Evolutionary conservation across 1,139 yeast species (phyloP).

Genomic region (Kurtzmaniella quercitrusa): DNA sequence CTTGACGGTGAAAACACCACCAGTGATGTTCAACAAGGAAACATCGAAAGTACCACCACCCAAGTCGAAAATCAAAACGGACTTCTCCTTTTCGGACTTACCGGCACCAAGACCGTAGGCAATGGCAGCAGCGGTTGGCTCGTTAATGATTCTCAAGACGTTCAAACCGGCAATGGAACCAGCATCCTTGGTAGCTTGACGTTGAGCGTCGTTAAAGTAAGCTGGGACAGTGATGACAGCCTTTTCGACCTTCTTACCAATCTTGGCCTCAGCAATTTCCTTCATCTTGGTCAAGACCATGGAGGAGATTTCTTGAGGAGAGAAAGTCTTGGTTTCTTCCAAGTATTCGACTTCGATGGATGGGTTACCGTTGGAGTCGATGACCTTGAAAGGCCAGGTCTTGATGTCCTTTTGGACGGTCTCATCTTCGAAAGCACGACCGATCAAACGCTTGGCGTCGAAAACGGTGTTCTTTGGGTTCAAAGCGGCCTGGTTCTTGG

Average conservation of each 20-base stretch:
- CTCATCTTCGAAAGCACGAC: conserved; percentile 42
- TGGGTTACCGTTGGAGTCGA: conserved; percentile 81
- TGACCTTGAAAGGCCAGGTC: conserved; percentile 42
- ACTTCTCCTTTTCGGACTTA: conserved; percentile 74
- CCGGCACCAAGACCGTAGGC: conserved; percentile 56
- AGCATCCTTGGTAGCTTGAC: conserved; percentile 51
- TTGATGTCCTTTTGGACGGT: conserved; percentile 42
- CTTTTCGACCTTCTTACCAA: conserved; percentile 39
- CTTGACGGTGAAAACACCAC: conserved; percentile 96
- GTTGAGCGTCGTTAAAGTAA: conserved; percentile 47
- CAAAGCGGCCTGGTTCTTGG: conserved; percentile 97
- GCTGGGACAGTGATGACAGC: conserved; percentile 52
- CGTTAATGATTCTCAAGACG: conserved; percentile 47
- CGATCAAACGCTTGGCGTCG: conserved; percentile 91
- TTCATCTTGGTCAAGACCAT: conserved; percentile 80
- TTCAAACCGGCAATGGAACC: conserved; percentile 49
- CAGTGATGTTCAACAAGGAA: conserved; percentile 83
- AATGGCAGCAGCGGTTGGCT: conserved; percentile 51
- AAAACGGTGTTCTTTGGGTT: conserved; percentile 96
- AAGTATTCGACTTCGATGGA: conserved; percentile 89
- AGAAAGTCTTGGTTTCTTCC: conserved; percentile 89
- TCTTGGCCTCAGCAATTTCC: conserved; percentile 45
- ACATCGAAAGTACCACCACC: conserved; percentile 54
- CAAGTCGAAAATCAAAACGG: conserved; percentile 48
- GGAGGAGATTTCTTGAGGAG: conserved; percentile 96